Evolutionary conservation across 2,329 filamentous ascomycete species (phyloP).

Genomic region (Trichoderma sp.): DNA sequence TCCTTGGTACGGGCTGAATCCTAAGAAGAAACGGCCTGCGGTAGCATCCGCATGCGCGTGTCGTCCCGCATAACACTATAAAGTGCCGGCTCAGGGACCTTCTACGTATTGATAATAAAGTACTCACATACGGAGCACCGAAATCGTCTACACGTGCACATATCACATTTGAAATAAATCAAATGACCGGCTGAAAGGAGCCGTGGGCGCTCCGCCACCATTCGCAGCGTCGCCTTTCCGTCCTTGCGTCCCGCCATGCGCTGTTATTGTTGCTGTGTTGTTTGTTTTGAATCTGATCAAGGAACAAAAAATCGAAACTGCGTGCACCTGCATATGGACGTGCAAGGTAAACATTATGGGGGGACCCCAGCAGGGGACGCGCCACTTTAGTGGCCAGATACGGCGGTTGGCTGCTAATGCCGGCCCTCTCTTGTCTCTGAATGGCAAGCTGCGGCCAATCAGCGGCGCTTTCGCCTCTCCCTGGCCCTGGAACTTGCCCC

Average conservation of each 20-base stretch:
- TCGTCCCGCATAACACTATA: background rate
- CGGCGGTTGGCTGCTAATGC: constrained; percentile 20
- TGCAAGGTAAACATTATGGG: constrained; percentile 18
- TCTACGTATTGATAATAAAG: background rate
- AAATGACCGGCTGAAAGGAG: background rate
- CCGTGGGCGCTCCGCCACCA: background rate
- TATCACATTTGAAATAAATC: background rate
- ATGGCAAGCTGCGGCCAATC: constrained; percentile 6
- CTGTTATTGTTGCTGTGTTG: constrained; percentile 6
- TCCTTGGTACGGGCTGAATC: too few relatives aligned
- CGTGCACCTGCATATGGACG: constrained; percentile 14
- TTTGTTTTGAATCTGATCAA: constrained; percentile 17
- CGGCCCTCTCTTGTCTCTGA: constrained; percentile 8
- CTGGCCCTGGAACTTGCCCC: constrained; percentile 6
- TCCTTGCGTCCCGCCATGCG: background rate
- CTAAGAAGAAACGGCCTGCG: background rate
- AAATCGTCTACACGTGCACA: constrained; percentile 6
- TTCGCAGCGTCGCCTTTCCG: background rate
- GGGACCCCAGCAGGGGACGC: constrained; percentile 14
- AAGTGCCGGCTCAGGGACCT: background rate
- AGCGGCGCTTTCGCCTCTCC: constrained; percentile 9
- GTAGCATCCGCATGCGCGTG: background rate
- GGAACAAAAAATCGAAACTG: background rate
- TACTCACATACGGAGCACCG: background rate
- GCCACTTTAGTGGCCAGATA: background rate